These are phyloP conservation scores for Dendrothele bispora DNA, from an alignment of 768 basidiomycete genomes.

Conservation along the genomic window DNA sequence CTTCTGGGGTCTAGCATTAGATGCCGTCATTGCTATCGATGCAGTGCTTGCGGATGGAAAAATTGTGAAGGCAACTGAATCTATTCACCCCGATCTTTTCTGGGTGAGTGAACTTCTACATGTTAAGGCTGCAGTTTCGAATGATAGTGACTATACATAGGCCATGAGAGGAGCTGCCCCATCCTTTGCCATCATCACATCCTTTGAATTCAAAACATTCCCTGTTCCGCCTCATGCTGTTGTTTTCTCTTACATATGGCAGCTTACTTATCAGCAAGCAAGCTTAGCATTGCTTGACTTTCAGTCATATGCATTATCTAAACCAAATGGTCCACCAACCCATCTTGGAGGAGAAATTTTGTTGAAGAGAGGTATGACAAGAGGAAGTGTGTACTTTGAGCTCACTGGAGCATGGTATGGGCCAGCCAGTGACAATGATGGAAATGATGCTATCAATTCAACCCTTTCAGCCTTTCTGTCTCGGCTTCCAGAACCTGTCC, in stretches of 20 bases:
- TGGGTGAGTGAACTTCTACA: conserved; percentile 14
- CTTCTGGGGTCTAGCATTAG: conserved; percentile 24
- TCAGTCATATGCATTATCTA: background rate
- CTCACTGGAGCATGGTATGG: background rate
- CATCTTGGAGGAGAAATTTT: background rate
- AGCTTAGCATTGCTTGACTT: background rate
- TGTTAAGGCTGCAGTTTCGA: background rate
- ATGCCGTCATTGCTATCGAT: conserved; percentile 19
- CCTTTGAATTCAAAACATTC: conserved; percentile 21
- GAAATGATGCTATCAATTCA: background rate
- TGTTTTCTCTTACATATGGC: conserved; percentile 9
- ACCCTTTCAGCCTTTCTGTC: background rate
- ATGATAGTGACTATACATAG: conserved; percentile 6
- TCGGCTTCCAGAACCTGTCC: background rate
- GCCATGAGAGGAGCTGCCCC: conserved; percentile 27
- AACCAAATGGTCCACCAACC: background rate
- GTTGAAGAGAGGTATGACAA: background rate
- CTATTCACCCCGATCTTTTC: conserved; percentile 20
- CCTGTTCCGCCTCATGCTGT: conserved; percentile 7
- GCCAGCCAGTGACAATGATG: too few relatives aligned
- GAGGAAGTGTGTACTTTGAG: background rate
- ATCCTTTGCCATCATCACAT: conserved; percentile 26
- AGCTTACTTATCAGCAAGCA: background rate
- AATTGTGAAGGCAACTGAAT: conserved; percentile 13
- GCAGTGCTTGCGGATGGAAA: conserved; percentile 22